Base-by-base conservation (phyloP, 2,329 filamentous ascomycete genomes). In the Fusarium ramigenum region DNA sequence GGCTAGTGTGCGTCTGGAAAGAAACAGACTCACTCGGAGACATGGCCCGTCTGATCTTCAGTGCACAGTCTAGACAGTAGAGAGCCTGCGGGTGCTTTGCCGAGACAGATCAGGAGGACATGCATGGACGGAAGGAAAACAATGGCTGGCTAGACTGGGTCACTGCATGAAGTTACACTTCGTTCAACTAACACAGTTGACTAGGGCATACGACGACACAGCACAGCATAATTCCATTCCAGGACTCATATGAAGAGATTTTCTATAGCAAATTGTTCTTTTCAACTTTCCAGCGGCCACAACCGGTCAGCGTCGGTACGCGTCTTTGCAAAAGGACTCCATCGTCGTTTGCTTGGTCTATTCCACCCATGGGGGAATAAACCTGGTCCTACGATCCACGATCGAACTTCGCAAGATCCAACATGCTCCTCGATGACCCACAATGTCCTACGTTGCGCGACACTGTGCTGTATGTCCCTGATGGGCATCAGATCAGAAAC, bases 301-400 rank as follows among this genome's bases (percentile, higher is more conserved):
- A 63, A 23, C 62, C 75, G 70, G 75, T 59, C 60, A 75, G 62
- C 67, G 42, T 75, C 74, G 74, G 74, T 69, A 66, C 43, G 49
- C 54, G 32, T 64, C 44, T 18, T 71, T 23, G 34, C 37, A 34
- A 68, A 68, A 56, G n/a, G 65, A 54, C 58, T 61, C 40, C 58
- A 30, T 73, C 36, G 46, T 61, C 40, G 42, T 67, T 58, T 53
- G 58, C 53, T 49, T 69, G 40, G 37, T 39, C 36, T 66, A 63
- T 64, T 61, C 71, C 64, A 59, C 58, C 53, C 66, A 69, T 57
- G 69, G 59, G 63, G 65, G 63, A 74, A 69, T 72, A 73, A 67
- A 63, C 75, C 69, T 72, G 72, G 72, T 75, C 49, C 56, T 47
- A 73, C 69, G 73, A 77, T 77, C 73, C 73, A 75, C 75, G 75